These are phyloP conservation scores for Alternaria sp. DNA, from an alignment of 2,329 filamentous ascomycete species.

Conservation along the genomic window DNA sequence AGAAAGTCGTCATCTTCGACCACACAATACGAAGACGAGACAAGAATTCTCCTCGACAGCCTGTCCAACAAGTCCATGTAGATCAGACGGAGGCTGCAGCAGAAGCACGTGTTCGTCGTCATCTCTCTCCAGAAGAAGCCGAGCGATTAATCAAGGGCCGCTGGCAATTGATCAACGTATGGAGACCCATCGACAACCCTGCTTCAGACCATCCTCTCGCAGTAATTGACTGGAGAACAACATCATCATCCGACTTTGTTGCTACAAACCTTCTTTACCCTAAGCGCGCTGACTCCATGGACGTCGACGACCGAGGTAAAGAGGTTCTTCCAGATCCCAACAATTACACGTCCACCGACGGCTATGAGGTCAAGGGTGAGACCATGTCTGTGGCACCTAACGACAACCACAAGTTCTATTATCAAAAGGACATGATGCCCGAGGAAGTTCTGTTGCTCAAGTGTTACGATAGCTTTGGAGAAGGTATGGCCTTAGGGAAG, in stretches of 20 bases:
- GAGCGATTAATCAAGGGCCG: slow-evolving; percentile 65
- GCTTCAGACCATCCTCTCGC: slow-evolving; percentile 73
- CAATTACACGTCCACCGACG: slow-evolving; percentile 60
- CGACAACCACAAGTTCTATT: slow-evolving; percentile 68
- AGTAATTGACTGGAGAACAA: slow-evolving; percentile 70
- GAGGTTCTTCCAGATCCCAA: slow-evolving; percentile 63
- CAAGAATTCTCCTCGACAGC: slow-evolving; percentile 66
- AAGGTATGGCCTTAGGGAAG: slow-evolving; percentile 52
- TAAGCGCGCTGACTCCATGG: slow-evolving; percentile 39
- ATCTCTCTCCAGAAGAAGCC: slow-evolving; percentile 64
- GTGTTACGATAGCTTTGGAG: slow-evolving; percentile 57
- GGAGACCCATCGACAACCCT: slow-evolving; percentile 71
- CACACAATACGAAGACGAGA: slow-evolving; percentile 71
- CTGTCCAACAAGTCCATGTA: slow-evolving; percentile 75
- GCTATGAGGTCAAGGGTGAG: slow-evolving; percentile 70
- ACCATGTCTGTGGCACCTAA: slow-evolving; percentile 67
- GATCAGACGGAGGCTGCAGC: slow-evolving; percentile 74
- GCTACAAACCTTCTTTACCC: slow-evolving; percentile 71
- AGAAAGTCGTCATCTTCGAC: slow-evolving; percentile 74
- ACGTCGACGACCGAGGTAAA: slow-evolving; percentile 66
- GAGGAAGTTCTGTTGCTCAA: slow-evolving; percentile 63
- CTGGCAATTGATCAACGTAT: slow-evolving; percentile 75
- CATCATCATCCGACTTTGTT: slow-evolving; percentile 65
- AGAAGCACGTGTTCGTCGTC: slow-evolving; percentile 67
- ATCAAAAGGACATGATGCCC: slow-evolving; percentile 72